Evolutionary conservation across 139 green algal genomes (phyloP).

Genomic region (Tetradesmus obliquus): DNA sequence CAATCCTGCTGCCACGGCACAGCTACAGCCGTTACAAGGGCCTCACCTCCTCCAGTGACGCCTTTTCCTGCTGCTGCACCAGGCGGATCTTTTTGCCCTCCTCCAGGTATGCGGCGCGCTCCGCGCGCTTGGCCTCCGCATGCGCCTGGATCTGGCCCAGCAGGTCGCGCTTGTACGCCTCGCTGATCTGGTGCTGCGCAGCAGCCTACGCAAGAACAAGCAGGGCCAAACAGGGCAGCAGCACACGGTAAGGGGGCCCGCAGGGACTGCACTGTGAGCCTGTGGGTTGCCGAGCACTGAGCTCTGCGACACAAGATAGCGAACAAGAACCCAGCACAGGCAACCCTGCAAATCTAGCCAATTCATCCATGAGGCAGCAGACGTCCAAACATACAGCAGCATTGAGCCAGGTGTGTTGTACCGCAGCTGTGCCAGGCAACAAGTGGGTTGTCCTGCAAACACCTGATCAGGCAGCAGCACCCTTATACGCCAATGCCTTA

Average conservation of each 20-base stretch:
- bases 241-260: too few relatives aligned
- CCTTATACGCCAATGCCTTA: slow-evolving; percentile 5
- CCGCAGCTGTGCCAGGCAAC: neutral
- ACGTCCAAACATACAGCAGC: too few relatives aligned
- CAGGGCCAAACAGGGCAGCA: neutral
- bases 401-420: too few relatives aligned
- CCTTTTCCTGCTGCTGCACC: slow-evolving; percentile 62
- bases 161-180: slow-evolving; percentile 83
- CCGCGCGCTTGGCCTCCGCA: slow-evolving; percentile 62
- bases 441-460: neutral
- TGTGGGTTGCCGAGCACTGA: neutral
- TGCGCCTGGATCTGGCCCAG: slow-evolving; percentile 76
- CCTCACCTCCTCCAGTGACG: slow-evolving; percentile 49
- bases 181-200: slow-evolving; percentile 56
- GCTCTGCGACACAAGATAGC: too few relatives aligned
- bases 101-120: slow-evolving; percentile 69
- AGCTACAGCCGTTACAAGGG: neutral
- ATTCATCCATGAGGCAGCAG: too few relatives aligned
- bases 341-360: too few relatives aligned
- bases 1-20: neutral
- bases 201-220: slow-evolving; percentile 19
- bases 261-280: neutral
- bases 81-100: slow-evolving; percentile 71
- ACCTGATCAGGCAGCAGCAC: too few relatives aligned
- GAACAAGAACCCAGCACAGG: too few relatives aligned